A percentile compares a stretch with the other conserved stretches of the same genome.
Conservation (phyloP, 139 green algal species). For the Coelastrella sp. region DNA sequence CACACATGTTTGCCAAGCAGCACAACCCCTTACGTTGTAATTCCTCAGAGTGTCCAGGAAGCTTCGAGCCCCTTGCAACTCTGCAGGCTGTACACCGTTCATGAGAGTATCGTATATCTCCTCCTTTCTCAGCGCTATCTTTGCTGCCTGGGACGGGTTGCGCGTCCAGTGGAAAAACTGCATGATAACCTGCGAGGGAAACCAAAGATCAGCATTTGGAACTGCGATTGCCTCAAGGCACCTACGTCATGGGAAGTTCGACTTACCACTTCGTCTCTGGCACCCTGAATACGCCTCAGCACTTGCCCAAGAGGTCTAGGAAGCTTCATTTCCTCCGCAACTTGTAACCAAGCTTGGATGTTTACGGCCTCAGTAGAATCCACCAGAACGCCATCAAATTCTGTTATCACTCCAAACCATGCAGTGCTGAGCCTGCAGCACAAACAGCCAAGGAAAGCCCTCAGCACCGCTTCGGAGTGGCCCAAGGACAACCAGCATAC, state of each 20-base stretch:
- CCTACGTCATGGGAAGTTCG: not conserved
- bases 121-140: slow-evolving; percentile 83
- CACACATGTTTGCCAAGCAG: not conserved
- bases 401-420: slow-evolving; percentile 94
- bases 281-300: slow-evolving; percentile 76
- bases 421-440: slow-evolving; percentile 13
- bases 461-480: not conserved
- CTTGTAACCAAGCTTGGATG: slow-evolving; percentile 79
- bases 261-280: slow-evolving; percentile 91
- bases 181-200: slow-evolving; percentile 73
- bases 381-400: slow-evolving; percentile 87
- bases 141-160: slow-evolving; percentile 75
- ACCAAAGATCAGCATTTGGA: not conserved
- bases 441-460: not conserved
- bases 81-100: slow-evolving; percentile 51
- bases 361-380: slow-evolving; percentile 65
- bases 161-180: slow-evolving; percentile 93
- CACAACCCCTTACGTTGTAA: slow-evolving; percentile 53
- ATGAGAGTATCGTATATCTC: slow-evolving; percentile 76
- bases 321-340: slow-evolving; percentile 89
- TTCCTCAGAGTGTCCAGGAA: slow-evolving; percentile 86
- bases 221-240: not conserved
- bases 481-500: too few species aligned
- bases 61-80: slow-evolving; percentile 61
- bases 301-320: slow-evolving; percentile 73